Evolutionary conservation across 148 eudicot species (phyloP), one percentile per base, ranked within the genome.

Genomic region (Chenopodium album): DNA sequence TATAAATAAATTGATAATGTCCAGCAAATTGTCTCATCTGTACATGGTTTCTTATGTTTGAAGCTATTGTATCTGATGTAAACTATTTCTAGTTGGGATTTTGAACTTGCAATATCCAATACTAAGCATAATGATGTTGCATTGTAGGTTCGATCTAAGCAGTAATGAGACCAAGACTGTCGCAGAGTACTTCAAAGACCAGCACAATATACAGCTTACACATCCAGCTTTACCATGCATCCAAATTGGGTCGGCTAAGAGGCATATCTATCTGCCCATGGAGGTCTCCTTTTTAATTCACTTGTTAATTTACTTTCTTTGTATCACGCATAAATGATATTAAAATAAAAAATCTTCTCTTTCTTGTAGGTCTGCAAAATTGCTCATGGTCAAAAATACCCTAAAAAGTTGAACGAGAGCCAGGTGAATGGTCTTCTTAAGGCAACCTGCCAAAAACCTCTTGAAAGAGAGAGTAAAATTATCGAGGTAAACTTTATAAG

Each of bases 401-500:
- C 84, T 0, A 89, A 83, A 62, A 96, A 89, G 80, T 60, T 96
- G 82, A 91, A 89, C 77, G 92, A 91, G 74, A 89, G 46, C 34
- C 99, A 96, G 81, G 97, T 94, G 59, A 81, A 88, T 76, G 85
- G 81, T 13, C 83, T 96, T 46, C 80, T 96, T 14, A 89, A 44
- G 69, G 97, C 97, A 1, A 92, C 97, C 1, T 96, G 97, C 78
- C 93, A 96, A 44, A 88, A 95, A 4, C 99, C 98, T 12, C 1
- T 8, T 47, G 90, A 87, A 0, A 88, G 98, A 41, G 97, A 91
- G 67, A 26, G 4, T 0, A 87, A 80, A 79, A 89, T 91, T 20
- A 82, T 13, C 9, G 10, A 68, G 90, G 99, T 87, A 89, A 50
- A 50, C 14, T 50, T 50, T 68, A n/a, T 73, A 11, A 22, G 26